Percentiles rank a stretch among this genome's conserved stretches.
phyloP scores from a whole-genome alignment of 352 stramenopile species.

The Globisporangium paroecandrum region DNA sequence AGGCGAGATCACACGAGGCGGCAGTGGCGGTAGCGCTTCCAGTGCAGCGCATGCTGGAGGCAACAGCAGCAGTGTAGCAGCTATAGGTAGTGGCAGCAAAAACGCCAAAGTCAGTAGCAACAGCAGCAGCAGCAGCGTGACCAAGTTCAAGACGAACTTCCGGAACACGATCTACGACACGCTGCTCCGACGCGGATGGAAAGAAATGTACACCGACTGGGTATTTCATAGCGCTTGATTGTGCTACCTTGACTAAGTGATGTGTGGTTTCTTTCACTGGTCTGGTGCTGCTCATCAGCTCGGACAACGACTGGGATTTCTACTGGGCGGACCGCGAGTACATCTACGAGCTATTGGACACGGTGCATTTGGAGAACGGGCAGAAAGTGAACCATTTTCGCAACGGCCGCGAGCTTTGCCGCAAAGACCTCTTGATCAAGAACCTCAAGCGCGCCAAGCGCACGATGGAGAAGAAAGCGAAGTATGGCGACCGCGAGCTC shows the following conservation, averaged over 20 bases:
- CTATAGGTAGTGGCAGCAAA: not conserved
- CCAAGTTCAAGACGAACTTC: constrained; percentile 90
- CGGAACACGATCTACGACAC: constrained; percentile 92
- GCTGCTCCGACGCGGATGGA: constrained; percentile 85
- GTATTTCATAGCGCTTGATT: not conserved
- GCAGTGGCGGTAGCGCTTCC: not conserved
- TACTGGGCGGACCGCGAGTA: constrained; percentile 90
- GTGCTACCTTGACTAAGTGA: not conserved
- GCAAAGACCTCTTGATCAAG: constrained; percentile 95
- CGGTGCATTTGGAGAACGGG: constrained; percentile 70
- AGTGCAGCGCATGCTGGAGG: not conserved
- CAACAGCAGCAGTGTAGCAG: not conserved
- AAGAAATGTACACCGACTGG: constrained; percentile 52
- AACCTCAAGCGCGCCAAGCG: constrained; percentile 91
- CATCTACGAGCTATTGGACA: constrained; percentile 90
- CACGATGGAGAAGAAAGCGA: constrained; percentile 78
- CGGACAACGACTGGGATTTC: constrained; percentile 87
- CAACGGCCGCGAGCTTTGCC: constrained; percentile 85
- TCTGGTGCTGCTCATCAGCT: constrained; percentile 7
- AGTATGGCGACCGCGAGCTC: constrained; percentile 20
- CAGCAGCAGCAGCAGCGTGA: constrained; percentile 18
- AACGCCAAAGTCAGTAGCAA: constrained; percentile 8
- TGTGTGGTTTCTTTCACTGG: not conserved
- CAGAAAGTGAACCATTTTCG: constrained; percentile 92
- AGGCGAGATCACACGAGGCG: constrained; percentile 15